Evolutionary conservation across 805 yeast species (phyloP), one percentile per base, ranked within the genome.

Genomic region (Zygosaccharomyces gambellarensis): DNA sequence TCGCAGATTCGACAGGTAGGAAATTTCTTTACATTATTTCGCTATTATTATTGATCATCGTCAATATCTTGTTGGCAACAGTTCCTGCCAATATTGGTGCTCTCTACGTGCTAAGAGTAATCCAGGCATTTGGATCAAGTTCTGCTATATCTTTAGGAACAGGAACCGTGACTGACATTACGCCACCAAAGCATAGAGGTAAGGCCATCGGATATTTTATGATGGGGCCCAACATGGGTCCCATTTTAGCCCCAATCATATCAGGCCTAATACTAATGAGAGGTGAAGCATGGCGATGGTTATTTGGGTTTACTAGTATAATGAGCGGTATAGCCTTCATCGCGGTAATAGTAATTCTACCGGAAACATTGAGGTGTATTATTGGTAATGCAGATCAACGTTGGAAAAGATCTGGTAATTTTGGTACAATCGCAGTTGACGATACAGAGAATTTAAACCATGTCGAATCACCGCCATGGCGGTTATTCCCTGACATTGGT

Each of bases 71-170:
- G 1, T 63, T 90, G 12, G 85, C 95, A 0, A 71, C 70, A 63
- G 53, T 72, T 71, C 57, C 95, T 0, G 71, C 83, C 4, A 86
- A 85, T 31, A 81, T 83, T 28, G 84, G 84, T 0, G 85, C 92
- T 0, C 73, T 87, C 1, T 78, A 84, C 31, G 76, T 89, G 3
- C 71, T 88, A 2, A 71, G 81, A 51, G 65, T 85, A 3, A 83
- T 90, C 2, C 89, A 85, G 58, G 92, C 90, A 1, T 73, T 90
- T 60, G 95, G 95, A 32, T 95, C 94, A 0, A 80, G 88, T 51
- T 84, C 92, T 2, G 96, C 90, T 0, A 95, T 90, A 63, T 81
- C 95, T 17, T 84, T 88, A 27, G 97, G 97, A 1, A 95, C 96
- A 0, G 97, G 96, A 2, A 87, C 96, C 0, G 82, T 90, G 17